Evolutionary conservation across 108 stramenopile species (phyloP), one percentile per base, ranked within the genome.

Genomic region (Ochromonas danica): DNA sequence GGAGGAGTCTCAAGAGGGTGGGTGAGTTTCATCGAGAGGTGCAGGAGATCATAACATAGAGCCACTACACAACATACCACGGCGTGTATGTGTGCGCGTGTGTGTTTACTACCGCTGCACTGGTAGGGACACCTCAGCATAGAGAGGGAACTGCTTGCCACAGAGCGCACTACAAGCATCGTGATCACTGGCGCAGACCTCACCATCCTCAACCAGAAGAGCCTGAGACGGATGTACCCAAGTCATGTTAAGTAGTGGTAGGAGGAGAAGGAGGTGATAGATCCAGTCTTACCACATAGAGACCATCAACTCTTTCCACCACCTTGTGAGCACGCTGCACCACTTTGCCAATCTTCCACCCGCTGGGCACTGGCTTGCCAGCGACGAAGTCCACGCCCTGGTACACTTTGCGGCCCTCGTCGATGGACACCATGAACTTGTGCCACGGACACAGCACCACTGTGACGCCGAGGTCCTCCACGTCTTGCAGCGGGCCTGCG

Each of bases 381-480:
- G 6, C 40, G 27, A 3, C 10, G 41, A 75, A 17, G 10, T 27
- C 72, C 10, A 75, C 72, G n/a, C 10, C 25, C 38, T 75, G 6
- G 40, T 75, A 75, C 3, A 33, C 72, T 75, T 75, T 75, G 10
- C 6, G 28, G 22, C 72, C 72, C 14, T 42, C 31, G 25, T 75
- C 72, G 6, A 75, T 36, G 3, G 72, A 33, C 10, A 75, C 72
- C 45, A 75, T 45, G 40, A 75, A 75, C 72, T 75, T 75, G 31
- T 75, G 72, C 72, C 72, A 75, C 6, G 72, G 72, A 60, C 72
- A 75, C n/a, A 60, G 31, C 25, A 75, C 72, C 72, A 75, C 72
- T 41, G 45, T 75, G 14, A 57, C 17, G 6, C 72, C 72, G 14
- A 75, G 28, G 6, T 75, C 72, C 38, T 75, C 72, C 6, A 75